A percentile compares a stretch with the other conserved stretches of the same genome.
Conservation (phyloP, 1,139 yeast species). For the Taphrina wiesneri region DNA sequence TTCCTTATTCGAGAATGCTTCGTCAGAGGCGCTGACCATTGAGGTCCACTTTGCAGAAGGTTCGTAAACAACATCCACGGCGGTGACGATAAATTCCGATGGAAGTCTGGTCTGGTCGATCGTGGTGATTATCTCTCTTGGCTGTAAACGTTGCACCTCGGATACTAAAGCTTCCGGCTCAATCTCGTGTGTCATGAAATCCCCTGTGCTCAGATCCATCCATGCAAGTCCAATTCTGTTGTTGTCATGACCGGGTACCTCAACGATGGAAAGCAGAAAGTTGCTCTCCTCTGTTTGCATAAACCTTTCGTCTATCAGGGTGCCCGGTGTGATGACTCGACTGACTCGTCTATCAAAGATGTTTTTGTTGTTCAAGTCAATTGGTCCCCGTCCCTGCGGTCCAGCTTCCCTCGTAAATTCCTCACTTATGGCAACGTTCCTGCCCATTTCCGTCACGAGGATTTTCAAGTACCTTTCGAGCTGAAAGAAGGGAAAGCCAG, state of each 20-base stretch:
- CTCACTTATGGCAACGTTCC: slow-evolving; percentile 77
- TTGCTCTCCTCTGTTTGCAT: slow-evolving; percentile 72
- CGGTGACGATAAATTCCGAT: slow-evolving; percentile 4
- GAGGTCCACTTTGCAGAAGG: slow-evolving; percentile 13
- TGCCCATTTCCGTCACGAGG: slow-evolving; percentile 66
- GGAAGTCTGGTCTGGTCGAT: slow-evolving; percentile 36
- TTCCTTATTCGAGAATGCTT: slow-evolving; percentile 31
- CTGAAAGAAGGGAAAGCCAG: slow-evolving; percentile 81
- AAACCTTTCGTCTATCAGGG: slow-evolving; percentile 82
- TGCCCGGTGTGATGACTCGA: slow-evolving; percentile 88
- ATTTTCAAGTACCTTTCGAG: slow-evolving; percentile 71
- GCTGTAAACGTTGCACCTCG: slow-evolving; percentile 64
- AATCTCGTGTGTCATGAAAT: slow-evolving; percentile 66
- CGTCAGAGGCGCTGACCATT: neutral
- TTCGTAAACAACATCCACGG: neutral
- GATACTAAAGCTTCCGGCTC: slow-evolving; percentile 57
- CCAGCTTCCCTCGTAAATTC: slow-evolving; percentile 45
- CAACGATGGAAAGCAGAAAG: slow-evolving; percentile 63
- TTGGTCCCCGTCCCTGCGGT: slow-evolving; percentile 12
- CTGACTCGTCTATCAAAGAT: slow-evolving; percentile 66
- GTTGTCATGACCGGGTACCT: slow-evolving; percentile 50
- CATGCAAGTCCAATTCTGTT: slow-evolving; percentile 64
- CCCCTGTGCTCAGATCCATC: slow-evolving; percentile 87
- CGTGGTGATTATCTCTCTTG: slow-evolving; percentile 62
- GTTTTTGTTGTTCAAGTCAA: slow-evolving; percentile 19